phyloP scores from a whole-genome alignment of 2,329 filamentous ascomycete genomes.

The Colletotrichum tanaceti region DNA sequence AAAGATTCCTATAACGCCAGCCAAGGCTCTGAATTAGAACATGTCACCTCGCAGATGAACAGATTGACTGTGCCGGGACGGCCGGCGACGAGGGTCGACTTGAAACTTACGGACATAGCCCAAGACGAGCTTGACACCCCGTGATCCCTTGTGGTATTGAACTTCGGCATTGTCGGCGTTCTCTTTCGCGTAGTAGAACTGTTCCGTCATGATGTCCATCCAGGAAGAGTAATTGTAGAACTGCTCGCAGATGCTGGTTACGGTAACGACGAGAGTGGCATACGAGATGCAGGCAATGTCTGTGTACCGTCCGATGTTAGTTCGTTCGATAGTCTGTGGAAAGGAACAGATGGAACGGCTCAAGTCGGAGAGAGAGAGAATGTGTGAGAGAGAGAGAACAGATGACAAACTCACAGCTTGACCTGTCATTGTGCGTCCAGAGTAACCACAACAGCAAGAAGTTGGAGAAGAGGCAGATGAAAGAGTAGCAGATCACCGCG shows the following conservation, averaged over 20 bases:
- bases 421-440: slow-evolving; percentile 37
- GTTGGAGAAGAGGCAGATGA: slow-evolving; percentile 35
- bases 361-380: not conserved
- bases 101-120: slow-evolving; percentile 25
- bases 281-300: slow-evolving; percentile 36
- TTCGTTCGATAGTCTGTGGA: not conserved
- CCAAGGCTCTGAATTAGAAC: not conserved
- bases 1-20: slow-evolving; percentile 16
- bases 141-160: slow-evolving; percentile 31
- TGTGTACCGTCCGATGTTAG: not conserved
- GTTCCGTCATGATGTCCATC: slow-evolving; percentile 31
- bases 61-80: no score
- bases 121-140: slow-evolving; percentile 33
- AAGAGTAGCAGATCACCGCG: slow-evolving; percentile 32
- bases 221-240: slow-evolving; percentile 34
- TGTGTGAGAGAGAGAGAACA: not conserved
- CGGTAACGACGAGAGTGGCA: slow-evolving; percentile 28
- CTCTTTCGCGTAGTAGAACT: slow-evolving; percentile 33
- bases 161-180: slow-evolving; percentile 34
- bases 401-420: slow-evolving; percentile 24
- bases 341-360: not conserved
- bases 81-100: not conserved
- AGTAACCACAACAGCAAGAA: slow-evolving; percentile 32
- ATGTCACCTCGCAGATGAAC: not conserved
- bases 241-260: slow-evolving; percentile 31